A percentile compares a stretch with the other conserved stretches of the same genome.
phyloP scores from a whole-genome alignment of 345 rosid genomes.

The Eucalyptus rudis region DNA sequence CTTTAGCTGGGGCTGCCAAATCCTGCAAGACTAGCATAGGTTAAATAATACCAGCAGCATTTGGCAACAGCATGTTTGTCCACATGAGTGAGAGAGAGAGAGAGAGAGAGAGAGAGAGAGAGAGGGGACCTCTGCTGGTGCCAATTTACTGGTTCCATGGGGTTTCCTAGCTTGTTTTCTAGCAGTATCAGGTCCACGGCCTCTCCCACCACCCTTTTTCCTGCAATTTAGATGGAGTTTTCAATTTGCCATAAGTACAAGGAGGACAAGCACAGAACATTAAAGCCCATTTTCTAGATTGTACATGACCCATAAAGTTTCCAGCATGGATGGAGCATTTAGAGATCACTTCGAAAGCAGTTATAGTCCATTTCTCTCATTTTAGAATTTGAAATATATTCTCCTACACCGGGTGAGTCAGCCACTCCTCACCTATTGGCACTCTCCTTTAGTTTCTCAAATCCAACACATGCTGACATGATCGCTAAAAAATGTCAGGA shows the following conservation, averaged over 20 bases:
- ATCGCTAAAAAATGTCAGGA: background rate
- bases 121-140: conserved; percentile 51
- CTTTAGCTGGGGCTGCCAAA: conserved; percentile 17
- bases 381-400: background rate
- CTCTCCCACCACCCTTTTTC: conserved; percentile 56
- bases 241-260: background rate
- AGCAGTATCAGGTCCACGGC: conserved; percentile 36
- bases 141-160: conserved; percentile 43
- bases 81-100: background rate
- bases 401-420: background rate
- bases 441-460: background rate
- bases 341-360: background rate
- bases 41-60: background rate
- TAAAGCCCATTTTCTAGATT: background rate
- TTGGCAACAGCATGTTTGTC: background rate
- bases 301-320: background rate
- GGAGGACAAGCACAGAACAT: background rate
- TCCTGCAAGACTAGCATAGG: conserved; percentile 29
- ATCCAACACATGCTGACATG: background rate
- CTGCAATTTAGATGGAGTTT: conserved; percentile 20
- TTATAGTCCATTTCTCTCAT: background rate
- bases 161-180: conserved; percentile 62
- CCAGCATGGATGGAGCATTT: background rate
- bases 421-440: background rate
- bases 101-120: too few species aligned